Evolutionary conservation across 2,329 filamentous ascomycete species (phyloP).

Genomic region (Phialophora chinensis): DNA sequence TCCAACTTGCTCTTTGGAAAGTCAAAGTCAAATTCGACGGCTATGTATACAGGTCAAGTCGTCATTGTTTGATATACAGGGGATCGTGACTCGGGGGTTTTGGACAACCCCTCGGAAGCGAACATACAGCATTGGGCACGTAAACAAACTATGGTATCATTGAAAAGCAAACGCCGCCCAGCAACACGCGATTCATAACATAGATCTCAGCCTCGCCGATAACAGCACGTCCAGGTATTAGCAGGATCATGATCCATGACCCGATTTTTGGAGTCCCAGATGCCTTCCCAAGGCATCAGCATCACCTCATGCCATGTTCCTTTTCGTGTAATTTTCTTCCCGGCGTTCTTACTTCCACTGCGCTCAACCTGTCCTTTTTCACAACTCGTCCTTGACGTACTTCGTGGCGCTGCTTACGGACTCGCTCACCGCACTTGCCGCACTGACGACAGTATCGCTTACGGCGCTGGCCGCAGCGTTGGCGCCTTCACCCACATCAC

Average conservation of each 20-base stretch:
- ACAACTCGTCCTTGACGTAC: slow-evolving; percentile 61
- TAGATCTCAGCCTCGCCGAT: neutral
- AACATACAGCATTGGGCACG: neutral
- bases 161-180: slow-evolving; percentile 1
- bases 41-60: neutral
- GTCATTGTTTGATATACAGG: neutral
- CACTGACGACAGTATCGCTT: slow-evolving; percentile 52
- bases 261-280: neutral
- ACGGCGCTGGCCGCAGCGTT: slow-evolving; percentile 48
- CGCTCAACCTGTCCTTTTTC: slow-evolving; percentile 14
- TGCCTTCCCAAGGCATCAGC: slow-evolving; percentile 2
- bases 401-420: slow-evolving; percentile 50
- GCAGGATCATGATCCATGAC: neutral
- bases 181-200: slow-evolving; percentile 6
- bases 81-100: neutral
- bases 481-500: slow-evolving; percentile 39
- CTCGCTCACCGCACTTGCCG: slow-evolving; percentile 54
- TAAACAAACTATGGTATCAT: slow-evolving; percentile 11
- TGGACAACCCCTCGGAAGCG: neutral
- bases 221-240: slow-evolving; percentile 1
- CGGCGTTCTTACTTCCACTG: neutral
- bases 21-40: too few relatives aligned
- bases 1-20: too few relatives aligned
- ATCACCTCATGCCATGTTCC: slow-evolving; percentile 1
- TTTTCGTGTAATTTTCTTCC: neutral